Base-by-base conservation (phyloP, 2,329 filamentous ascomycete species). In the Cladophialophora chaetospira region DNA sequence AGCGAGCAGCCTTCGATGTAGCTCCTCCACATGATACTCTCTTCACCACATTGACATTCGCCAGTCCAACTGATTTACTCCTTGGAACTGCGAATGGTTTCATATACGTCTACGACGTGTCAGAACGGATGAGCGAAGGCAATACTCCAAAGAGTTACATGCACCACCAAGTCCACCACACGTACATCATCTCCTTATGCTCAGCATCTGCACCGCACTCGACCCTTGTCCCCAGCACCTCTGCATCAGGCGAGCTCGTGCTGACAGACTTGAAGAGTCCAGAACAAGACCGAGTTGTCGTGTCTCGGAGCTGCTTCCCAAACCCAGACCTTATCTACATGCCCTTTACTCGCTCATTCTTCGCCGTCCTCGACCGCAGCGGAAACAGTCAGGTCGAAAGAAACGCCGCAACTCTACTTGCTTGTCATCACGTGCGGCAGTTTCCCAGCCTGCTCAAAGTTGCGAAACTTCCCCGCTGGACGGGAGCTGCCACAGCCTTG, bases 1-100 rank as follows among this genome's bases (percentile, higher is more conserved):
- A 50, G 33, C 31, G 38, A 31, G 13, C 53, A 43, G 19, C 26
- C 43, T 52, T 62, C 9, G 46, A 48, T 28, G 48, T 57, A 49
- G 42, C 35, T 17, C 76, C 80, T 3, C 76, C 79, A n/a, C 66
- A 67, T 15, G 67, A 74, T 47, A 80, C 80, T 2, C 66, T 86
- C 3, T 84, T 77, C 61, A 83, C 82, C 6, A 79, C 75, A 58
- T 60, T 86, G 10, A 70, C 78, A 15, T 87, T 83, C 82, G 69
- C 85, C 11, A 83, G 81, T 9, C 73, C 76, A 2, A 78, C 72
- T 11, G 77, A 82, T 35, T 70, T 87, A 51, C 78, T 78, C 2
- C 79, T 79, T 17, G 81, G 79, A 26, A 81, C 78, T 51, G 77
- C 83, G 5, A 79, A 82, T 62, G 84, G 84, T 2, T 80, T 74